phyloP scores from a whole-genome alignment of 192 early-diverging fungal genomes.

The Dimargaris verticillata region DNA sequence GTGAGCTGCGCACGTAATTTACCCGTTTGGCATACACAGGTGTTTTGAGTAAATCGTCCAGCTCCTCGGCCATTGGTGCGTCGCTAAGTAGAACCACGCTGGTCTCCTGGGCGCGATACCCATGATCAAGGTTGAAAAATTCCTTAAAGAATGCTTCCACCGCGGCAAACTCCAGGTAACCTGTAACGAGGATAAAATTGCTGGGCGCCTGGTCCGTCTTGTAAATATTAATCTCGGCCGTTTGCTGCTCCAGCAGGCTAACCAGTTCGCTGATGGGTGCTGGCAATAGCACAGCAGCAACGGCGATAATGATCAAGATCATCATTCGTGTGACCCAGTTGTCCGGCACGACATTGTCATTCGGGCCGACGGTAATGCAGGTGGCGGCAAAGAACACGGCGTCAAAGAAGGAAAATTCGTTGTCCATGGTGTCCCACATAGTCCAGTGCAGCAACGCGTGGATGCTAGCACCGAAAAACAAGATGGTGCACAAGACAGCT shows the following conservation, averaged over 20 bases:
- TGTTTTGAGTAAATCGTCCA: slow-evolving; percentile 21
- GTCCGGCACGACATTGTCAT: not conserved
- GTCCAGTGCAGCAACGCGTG: slow-evolving; percentile 24
- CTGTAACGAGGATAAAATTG: slow-evolving; percentile 23
- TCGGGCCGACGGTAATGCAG: slow-evolving; percentile 12
- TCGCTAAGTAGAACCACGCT: slow-evolving; percentile 22
- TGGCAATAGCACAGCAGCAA: slow-evolving; percentile 27
- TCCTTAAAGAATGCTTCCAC: slow-evolving; percentile 25
- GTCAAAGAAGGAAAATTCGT: slow-evolving; percentile 23
- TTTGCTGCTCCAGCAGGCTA: slow-evolving; percentile 21
- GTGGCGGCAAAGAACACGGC: slow-evolving; percentile 28
- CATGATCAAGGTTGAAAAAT: slow-evolving; percentile 30
- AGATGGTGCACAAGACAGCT: slow-evolving; percentile 21
- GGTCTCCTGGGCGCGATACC: slow-evolving; percentile 22
- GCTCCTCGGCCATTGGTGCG: slow-evolving; percentile 22
- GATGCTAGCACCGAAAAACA: slow-evolving; percentile 24
- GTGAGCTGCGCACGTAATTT: slow-evolving; percentile 18
- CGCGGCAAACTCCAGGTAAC: slow-evolving; percentile 21
- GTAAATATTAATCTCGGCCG: too few species aligned
- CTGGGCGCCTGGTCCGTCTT: slow-evolving; percentile 16
- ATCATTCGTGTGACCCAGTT: not conserved
- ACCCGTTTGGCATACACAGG: slow-evolving; percentile 26
- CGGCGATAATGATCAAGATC: slow-evolving; percentile 20
- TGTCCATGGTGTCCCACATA: slow-evolving; percentile 14
- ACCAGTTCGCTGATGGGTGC: slow-evolving; percentile 21